These are phyloP conservation scores for Solanum hybrid DNA, from an alignment of 305 asterid species.

Conservation along the genomic window DNA sequence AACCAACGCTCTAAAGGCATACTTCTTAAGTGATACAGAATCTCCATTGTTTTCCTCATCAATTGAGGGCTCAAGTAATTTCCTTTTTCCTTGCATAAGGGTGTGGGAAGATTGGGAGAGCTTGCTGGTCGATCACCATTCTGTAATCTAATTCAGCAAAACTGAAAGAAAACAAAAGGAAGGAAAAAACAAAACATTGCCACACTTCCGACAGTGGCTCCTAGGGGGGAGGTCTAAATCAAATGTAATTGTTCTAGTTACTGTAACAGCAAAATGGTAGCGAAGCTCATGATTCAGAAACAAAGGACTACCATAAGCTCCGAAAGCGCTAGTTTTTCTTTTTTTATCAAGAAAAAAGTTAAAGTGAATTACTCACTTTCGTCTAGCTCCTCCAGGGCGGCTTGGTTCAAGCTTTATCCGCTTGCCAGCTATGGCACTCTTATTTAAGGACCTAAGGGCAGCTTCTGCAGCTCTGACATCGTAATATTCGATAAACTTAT, in stretches of 20 bases:
- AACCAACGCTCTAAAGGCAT: background rate
- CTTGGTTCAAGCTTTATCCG: constrained; percentile 74
- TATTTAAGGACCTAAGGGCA: constrained; percentile 54
- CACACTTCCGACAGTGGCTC: background rate
- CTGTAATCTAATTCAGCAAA: background rate
- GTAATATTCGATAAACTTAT: constrained; percentile 63
- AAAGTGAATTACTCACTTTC: constrained; percentile 38
- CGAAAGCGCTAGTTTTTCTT: background rate
- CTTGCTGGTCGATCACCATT: background rate
- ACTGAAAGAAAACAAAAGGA: background rate
- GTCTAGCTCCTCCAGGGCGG: constrained; percentile 71
- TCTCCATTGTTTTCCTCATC: background rate
- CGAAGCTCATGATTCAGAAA: background rate
- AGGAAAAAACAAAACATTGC: background rate
- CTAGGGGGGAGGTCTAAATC: background rate
- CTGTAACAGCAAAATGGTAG: background rate
- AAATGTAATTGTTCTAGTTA: background rate
- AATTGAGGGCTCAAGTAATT: background rate
- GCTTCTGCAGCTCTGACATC: constrained; percentile 69
- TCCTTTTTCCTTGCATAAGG: background rate
- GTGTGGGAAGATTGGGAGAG: background rate
- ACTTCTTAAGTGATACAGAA: background rate
- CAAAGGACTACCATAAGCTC: background rate
- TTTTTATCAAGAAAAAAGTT: background rate
- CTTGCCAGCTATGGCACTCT: constrained; percentile 68